Conservation (phyloP, 176 grass and related monocot species). For the Chrysopogon serrulatus region DNA sequence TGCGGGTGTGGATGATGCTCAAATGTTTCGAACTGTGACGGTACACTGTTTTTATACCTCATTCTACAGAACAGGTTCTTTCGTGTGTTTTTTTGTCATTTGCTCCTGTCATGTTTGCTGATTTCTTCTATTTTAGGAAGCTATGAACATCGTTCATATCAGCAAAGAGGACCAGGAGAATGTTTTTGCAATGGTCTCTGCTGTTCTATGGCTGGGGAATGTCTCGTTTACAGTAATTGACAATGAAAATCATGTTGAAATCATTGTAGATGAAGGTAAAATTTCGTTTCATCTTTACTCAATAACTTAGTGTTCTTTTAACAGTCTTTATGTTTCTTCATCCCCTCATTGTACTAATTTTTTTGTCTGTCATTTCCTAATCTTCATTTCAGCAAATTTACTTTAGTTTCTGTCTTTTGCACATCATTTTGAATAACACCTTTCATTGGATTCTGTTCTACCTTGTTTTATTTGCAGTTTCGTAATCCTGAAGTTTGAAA, state of each 20-base stretch:
- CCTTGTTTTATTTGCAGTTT: not conserved
- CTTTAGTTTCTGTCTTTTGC: not conserved
- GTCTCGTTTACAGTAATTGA: conserved; percentile 85
- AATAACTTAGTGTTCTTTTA: not conserved
- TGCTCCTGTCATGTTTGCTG: conserved; percentile 13
- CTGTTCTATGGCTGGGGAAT: conserved; percentile 89
- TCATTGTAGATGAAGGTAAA: conserved; percentile 88
- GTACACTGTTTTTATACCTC: conserved; percentile 31
- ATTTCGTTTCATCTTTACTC: not conserved
- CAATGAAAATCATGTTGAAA: conserved; percentile 97
- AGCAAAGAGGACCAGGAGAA: conserved; percentile 93
- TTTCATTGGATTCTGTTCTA: not conserved
- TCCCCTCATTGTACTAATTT: not conserved
- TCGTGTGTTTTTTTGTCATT: conserved; percentile 5
- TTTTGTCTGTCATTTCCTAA: not conserved
- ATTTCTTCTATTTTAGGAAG: conserved; percentile 61
- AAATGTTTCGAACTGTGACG: conserved; percentile 79
- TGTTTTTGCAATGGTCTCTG: conserved; percentile 84
- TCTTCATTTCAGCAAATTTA: not conserved
- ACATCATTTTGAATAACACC: not conserved
- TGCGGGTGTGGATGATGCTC: conserved; percentile 87
- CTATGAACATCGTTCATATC: conserved; percentile 96
- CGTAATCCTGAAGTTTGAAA: not conserved
- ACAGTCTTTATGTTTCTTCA: not conserved
- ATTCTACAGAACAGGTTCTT: conserved; percentile 11